phyloP scores from a whole-genome alignment of 1,284 basidiomycete species.

The Microbotryum violaceum region DNA sequence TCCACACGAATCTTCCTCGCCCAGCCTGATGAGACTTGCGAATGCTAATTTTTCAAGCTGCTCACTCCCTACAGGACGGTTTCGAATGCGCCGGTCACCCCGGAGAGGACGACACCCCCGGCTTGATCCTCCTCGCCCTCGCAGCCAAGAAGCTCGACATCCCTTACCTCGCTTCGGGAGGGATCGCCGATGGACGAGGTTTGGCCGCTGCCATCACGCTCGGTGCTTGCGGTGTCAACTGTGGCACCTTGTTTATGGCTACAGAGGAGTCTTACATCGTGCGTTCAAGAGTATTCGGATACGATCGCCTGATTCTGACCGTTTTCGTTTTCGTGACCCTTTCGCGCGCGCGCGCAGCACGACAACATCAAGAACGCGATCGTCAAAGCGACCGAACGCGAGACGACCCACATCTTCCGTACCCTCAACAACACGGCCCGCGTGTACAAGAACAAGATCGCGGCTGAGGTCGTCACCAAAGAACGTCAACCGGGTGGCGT shows the following conservation, averaged over 20 bases:
- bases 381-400: constrained; percentile 68
- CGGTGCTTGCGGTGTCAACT: constrained; percentile 32
- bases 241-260: constrained; percentile 45
- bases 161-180: constrained; percentile 72
- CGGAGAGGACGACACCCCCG: constrained; percentile 89
- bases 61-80: constrained; percentile 75
- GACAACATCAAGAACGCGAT: constrained; percentile 85
- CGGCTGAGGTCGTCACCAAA: constrained; percentile 69
- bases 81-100: constrained; percentile 87
- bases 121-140: constrained; percentile 77
- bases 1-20: too few species aligned
- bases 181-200: constrained; percentile 52
- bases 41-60: constrained; percentile 34
- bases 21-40: too few species aligned
- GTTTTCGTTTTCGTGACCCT: neutral
- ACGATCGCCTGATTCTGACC: constrained; percentile 7
- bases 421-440: constrained; percentile 34
- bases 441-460: constrained; percentile 54
- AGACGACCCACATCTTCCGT: constrained; percentile 80
- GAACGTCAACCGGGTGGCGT: constrained; percentile 74
- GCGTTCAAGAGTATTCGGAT: neutral
- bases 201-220: constrained; percentile 72
- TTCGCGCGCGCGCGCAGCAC: constrained; percentile 52
- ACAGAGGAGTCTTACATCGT: constrained; percentile 27
- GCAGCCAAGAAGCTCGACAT: constrained; percentile 75